Conservation (phyloP, 768 basidiomycete genomes). For the Trametes punicea region DNA sequence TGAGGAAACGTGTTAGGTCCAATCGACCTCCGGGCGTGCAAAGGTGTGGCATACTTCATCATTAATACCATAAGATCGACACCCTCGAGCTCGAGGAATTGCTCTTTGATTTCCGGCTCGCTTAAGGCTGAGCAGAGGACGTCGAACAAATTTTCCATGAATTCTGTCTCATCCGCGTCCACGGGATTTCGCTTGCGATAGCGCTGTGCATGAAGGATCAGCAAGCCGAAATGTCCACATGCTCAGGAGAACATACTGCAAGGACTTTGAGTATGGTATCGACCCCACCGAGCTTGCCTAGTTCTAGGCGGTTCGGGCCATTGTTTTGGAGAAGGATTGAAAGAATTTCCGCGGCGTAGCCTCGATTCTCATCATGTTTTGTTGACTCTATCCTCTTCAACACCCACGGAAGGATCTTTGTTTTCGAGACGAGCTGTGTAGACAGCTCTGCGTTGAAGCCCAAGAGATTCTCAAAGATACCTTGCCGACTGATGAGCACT, state of each 20-base stretch:
- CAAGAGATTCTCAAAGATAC: conserved; percentile 90
- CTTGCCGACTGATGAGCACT: conserved; percentile 34
- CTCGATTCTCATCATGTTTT: conserved; percentile 83
- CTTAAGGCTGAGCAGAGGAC: conserved; percentile 79
- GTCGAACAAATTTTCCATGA: conserved; percentile 97
- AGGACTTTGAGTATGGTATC: conserved; percentile 72
- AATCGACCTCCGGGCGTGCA: neutral
- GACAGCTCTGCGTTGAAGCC: conserved; percentile 81
- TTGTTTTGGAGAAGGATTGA: conserved; percentile 84
- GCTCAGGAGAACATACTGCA: conserved; percentile 54
- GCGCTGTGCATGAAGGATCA: conserved; percentile 48
- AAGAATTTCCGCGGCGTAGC: conserved; percentile 92
- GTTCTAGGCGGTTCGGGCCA: conserved; percentile 58
- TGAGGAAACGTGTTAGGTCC: conserved; percentile 29
- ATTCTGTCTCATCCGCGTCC: conserved; percentile 89
- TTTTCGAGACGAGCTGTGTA: conserved; percentile 65
- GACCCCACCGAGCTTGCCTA: conserved; percentile 75
- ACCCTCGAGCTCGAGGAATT: conserved; percentile 89
- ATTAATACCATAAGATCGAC: conserved; percentile 97
- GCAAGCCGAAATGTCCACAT: neutral
- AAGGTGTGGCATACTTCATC: conserved; percentile 73
- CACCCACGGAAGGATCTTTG: conserved; percentile 75
- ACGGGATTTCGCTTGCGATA: conserved; percentile 82
- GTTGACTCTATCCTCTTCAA: conserved; percentile 70
- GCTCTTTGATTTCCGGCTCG: conserved; percentile 72